These are phyloP conservation scores for Ogataea trehalophila DNA, from an alignment of 805 yeast species.

Conservation along the genomic window DNA sequence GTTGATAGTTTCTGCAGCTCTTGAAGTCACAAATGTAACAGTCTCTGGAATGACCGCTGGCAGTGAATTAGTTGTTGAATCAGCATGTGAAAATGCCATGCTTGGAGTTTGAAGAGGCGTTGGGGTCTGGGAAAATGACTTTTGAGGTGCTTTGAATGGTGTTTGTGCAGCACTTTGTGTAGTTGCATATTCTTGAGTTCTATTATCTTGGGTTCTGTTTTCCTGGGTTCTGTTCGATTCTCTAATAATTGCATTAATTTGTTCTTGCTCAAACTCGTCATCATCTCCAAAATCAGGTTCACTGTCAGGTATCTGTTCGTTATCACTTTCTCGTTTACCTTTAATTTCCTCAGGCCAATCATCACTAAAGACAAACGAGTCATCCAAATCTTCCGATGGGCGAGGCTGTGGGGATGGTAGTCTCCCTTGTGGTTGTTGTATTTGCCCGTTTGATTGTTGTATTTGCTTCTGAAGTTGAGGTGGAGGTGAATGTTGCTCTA, in stretches of 20 bases:
- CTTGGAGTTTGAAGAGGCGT: conserved; percentile 1
- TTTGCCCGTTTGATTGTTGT: not conserved
- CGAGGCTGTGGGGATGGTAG: not conserved
- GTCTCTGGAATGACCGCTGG: conserved; percentile 20
- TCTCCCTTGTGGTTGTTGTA: not conserved
- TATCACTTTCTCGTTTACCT: not conserved
- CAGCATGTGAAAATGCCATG: not conserved
- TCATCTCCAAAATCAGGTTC: conserved; percentile 29
- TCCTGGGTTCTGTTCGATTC: conserved; percentile 2
- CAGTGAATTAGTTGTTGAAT: conserved; percentile 3
- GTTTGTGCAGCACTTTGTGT: not conserved
- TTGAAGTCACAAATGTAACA: conserved; percentile 55
- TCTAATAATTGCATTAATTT: conserved; percentile 5
- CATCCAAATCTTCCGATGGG: conserved; percentile 32
- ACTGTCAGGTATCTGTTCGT: conserved; percentile 17
- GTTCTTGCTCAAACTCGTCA: conserved; percentile 20
- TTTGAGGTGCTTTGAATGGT: not conserved
- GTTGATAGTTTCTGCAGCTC: conserved; percentile 54
- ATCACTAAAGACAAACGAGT: conserved; percentile 51
- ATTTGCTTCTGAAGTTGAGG: not conserved
- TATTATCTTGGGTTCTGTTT: not conserved
- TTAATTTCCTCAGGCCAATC: conserved; percentile 29
- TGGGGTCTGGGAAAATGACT: not conserved
- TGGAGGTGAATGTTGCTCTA: not conserved
- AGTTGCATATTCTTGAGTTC: not conserved